A percentile compares a stretch with the other conserved stretches of the same genome.
phyloP scores from a whole-genome alignment of 306 rosid genomes.

The Quercus suber region DNA sequence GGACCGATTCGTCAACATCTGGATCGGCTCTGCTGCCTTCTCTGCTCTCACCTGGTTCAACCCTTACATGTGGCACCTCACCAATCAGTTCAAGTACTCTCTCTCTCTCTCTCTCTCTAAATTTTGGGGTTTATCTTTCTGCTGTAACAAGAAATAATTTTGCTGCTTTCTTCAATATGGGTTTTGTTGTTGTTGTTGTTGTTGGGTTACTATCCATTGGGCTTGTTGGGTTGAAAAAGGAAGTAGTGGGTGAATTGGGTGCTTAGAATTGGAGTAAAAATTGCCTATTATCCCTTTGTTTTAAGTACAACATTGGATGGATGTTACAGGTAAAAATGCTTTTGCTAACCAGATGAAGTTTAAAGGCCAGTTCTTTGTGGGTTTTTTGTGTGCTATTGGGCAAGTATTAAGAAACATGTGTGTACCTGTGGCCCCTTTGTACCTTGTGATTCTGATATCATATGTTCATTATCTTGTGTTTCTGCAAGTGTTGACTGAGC shows the following conservation, averaged over 20 bases:
- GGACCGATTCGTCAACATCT: conserved; percentile 58
- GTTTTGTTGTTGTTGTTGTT: neutral
- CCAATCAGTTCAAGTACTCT: conserved; percentile 59
- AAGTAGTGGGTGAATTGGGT: too few relatives aligned
- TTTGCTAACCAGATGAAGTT: too few relatives aligned
- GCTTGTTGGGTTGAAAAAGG: too few relatives aligned
- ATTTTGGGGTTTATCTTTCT: neutral
- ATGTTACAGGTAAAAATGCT: too few relatives aligned
- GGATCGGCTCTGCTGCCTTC: conserved; percentile 71
- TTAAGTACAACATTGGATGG: too few relatives aligned
- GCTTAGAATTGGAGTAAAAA: too few relatives aligned
- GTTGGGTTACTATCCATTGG: neutral
- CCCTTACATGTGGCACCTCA: conserved; percentile 81
- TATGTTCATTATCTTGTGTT: neutral
- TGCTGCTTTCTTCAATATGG: neutral
- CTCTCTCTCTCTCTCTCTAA: neutral
- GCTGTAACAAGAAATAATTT: neutral
- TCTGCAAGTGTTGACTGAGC: neutral
- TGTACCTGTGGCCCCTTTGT: too few relatives aligned
- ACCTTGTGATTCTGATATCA: too few relatives aligned
- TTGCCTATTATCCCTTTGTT: too few relatives aligned
- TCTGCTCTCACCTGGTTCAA: conserved; percentile 44
- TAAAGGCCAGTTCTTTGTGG: too few relatives aligned
- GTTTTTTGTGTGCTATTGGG: too few relatives aligned
- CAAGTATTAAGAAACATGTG: too few relatives aligned